These are phyloP conservation scores for Stagonosporopsis chrysanthemi DNA, from an alignment of 2,329 filamentous ascomycete species.

Conservation along the genomic window DNA sequence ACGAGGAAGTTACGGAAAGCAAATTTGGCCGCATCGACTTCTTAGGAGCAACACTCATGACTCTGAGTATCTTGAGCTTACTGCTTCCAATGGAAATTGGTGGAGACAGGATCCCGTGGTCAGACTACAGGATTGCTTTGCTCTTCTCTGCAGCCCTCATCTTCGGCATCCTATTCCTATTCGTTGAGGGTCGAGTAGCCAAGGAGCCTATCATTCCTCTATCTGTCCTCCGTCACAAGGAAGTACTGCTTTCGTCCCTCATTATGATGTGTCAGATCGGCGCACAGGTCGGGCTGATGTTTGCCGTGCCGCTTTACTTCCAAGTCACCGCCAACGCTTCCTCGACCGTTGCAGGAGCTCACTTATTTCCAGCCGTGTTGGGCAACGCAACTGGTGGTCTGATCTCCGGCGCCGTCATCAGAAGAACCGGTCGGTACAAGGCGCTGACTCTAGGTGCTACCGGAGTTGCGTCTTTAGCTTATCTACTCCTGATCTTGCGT, in stretches of 20 bases:
- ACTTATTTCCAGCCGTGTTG: constrained; percentile 71
- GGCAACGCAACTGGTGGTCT: constrained; percentile 73
- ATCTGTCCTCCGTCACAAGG: constrained; percentile 58
- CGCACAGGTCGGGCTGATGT: constrained; percentile 70
- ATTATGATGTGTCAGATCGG: constrained; percentile 62
- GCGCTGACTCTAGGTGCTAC: constrained; percentile 29
- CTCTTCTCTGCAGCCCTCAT: constrained; percentile 43
- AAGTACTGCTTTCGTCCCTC: constrained; percentile 62
- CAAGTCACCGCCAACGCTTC: constrained; percentile 67
- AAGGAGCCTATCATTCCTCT: constrained; percentile 68
- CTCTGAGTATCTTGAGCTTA: constrained; percentile 52
- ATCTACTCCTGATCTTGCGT: constrained; percentile 35
- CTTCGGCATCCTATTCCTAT: constrained; percentile 35
- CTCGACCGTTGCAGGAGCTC: constrained; percentile 65
- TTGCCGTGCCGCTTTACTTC: constrained; percentile 73
- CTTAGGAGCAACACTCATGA: constrained; percentile 60
- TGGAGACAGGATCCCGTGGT: constrained; percentile 54
- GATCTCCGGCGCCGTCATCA: constrained; percentile 43
- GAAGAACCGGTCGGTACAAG: constrained; percentile 38
- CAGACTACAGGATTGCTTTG: constrained; percentile 41
- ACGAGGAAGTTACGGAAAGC: constrained; percentile 10
- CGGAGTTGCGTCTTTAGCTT: constrained; percentile 26
- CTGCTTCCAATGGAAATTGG: constrained; percentile 60
- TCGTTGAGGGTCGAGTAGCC: constrained; percentile 54
- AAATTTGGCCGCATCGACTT: constrained; percentile 65